These are phyloP conservation scores for Leptographium galeiforme DNA, from an alignment of 2,329 filamentous ascomycete species.

Conservation along the genomic window DNA sequence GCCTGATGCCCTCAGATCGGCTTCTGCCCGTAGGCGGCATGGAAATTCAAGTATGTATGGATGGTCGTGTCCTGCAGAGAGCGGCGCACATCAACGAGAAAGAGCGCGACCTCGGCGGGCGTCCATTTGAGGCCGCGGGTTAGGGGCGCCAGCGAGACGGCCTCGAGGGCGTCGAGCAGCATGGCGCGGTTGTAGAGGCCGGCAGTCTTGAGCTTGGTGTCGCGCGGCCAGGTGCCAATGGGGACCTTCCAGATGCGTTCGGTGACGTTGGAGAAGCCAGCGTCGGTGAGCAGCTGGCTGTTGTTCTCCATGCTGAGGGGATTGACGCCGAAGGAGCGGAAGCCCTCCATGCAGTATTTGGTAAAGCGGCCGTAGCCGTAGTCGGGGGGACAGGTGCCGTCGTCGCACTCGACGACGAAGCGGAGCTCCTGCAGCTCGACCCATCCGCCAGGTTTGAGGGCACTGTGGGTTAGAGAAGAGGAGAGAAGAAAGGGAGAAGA, in stretches of 20 bases:
- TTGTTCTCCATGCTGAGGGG: constrained; percentile 13
- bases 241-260: constrained; percentile 19
- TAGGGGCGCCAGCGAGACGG: constrained; percentile 14
- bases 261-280: constrained; percentile 21
- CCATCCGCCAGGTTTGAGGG: constrained; percentile 26
- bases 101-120: constrained; percentile 13
- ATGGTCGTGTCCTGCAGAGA: constrained; percentile 10
- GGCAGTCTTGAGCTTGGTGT: constrained; percentile 13
- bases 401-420: constrained; percentile 12
- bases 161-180: constrained; percentile 14
- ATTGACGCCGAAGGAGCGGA: constrained; percentile 15
- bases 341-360: constrained; percentile 12
- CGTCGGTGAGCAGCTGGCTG: constrained; percentile 16
- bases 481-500: background rate
- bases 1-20: background rate
- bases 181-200: constrained; percentile 16
- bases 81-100: constrained; percentile 11
- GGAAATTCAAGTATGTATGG: constrained; percentile 7
- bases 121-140: constrained; percentile 15
- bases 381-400: constrained; percentile 16
- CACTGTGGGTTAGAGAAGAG: background rate
- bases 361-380: background rate
- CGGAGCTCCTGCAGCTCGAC: constrained; percentile 24
- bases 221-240: constrained; percentile 19
- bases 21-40: constrained; percentile 7